Conservation (phyloP, 2,329 filamentous ascomycete genomes). For the Fusarium sp. region DNA sequence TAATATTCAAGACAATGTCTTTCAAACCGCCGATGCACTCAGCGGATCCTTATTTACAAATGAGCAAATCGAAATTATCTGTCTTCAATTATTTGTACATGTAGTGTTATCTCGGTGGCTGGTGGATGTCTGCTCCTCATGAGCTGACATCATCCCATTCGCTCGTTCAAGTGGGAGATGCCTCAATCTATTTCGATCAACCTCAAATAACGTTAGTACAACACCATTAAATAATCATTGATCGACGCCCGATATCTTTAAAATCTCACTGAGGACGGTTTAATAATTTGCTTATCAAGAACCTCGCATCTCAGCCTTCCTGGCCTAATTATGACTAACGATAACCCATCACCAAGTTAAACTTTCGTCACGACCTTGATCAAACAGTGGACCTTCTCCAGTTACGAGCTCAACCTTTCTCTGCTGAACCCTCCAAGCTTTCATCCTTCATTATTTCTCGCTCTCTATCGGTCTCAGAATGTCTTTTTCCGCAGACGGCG, state of each 20-base stretch:
- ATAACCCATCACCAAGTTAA: constrained; percentile 2
- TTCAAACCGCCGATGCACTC: background rate
- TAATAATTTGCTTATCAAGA: background rate
- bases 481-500: constrained; percentile 3
- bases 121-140: background rate
- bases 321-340: background rate
- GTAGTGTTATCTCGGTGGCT: background rate
- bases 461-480: background rate
- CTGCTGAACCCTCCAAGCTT: background rate
- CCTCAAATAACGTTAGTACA: background rate
- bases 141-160: background rate
- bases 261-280: background rate
- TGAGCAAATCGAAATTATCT: background rate
- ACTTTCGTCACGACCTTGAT: background rate
- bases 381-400: constrained; percentile 8
- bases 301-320: background rate
- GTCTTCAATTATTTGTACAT: background rate
- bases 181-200: background rate
- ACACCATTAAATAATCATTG: background rate
- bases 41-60: background rate
- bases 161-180: background rate
- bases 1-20: background rate
- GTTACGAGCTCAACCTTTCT: background rate
- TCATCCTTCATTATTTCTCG: background rate
- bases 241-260: background rate